phyloP scores from a whole-genome alignment of 2,329 filamentous ascomycete species.

The Hyphodiscus sp. region DNA sequence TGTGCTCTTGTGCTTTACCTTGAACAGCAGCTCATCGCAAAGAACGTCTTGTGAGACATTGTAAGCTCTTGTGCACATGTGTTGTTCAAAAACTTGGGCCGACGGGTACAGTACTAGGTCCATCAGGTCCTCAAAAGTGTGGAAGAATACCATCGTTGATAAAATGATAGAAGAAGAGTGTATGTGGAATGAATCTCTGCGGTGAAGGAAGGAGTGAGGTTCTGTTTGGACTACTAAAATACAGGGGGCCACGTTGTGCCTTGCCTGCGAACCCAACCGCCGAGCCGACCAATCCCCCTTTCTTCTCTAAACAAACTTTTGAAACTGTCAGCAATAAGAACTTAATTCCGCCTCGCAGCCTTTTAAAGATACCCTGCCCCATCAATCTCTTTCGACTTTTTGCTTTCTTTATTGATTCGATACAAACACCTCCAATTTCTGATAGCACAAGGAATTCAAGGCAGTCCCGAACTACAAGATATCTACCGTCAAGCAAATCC shows the following conservation, averaged over 20 bases:
- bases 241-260: not conserved
- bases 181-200: not conserved
- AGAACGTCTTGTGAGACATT: too few relatives aligned
- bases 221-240: not conserved
- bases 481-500: too few relatives aligned
- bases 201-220: not conserved
- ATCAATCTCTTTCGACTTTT: not conserved
- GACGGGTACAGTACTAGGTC: too few relatives aligned
- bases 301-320: not conserved
- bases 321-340: not conserved
- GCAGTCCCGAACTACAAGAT: too few relatives aligned
- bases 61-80: too few relatives aligned
- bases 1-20: too few relatives aligned
- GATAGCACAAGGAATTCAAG: too few relatives aligned
- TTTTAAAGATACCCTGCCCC: not conserved
- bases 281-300: not conserved
- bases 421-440: not conserved
- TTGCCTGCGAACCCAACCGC: not conserved
- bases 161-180: not conserved
- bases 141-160: not conserved
- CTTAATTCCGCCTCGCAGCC: not conserved
- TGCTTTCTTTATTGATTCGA: too few relatives aligned
- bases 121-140: too few relatives aligned
- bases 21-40: too few relatives aligned
- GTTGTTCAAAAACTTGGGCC: too few relatives aligned